These are phyloP conservation scores for Fusarium redolens DNA, from an alignment of 2,329 filamentous ascomycete genomes.

Conservation along the genomic window DNA sequence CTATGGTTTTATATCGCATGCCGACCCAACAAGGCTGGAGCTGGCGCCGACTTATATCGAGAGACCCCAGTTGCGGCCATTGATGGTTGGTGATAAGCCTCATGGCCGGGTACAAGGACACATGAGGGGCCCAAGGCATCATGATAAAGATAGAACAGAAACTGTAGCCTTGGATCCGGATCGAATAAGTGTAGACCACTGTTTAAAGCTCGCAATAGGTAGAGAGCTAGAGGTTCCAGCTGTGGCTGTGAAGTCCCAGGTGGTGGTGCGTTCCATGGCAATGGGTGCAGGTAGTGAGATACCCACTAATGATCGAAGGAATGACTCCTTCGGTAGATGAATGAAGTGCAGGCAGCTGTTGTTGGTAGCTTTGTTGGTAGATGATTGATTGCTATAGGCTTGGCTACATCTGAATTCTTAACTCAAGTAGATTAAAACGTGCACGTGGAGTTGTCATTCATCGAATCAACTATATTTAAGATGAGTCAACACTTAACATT, in stretches of 20 bases:
- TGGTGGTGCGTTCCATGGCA: slow-evolving; percentile 7
- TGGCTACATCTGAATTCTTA: neutral
- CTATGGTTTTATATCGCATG: slow-evolving; percentile 37
- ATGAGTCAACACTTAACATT: neutral
- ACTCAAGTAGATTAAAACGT: neutral
- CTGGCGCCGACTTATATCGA: slow-evolving; percentile 3
- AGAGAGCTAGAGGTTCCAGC: slow-evolving; percentile 6
- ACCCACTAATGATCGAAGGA: slow-evolving; percentile 14
- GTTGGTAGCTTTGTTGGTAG: neutral
- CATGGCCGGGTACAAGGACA: slow-evolving; percentile 24
- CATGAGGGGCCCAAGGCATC: slow-evolving; percentile 33
- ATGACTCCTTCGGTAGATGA: slow-evolving; percentile 22
- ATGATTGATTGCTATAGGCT: neutral
- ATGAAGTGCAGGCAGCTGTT: slow-evolving; percentile 4
- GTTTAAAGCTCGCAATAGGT: neutral
- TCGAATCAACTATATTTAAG: neutral
- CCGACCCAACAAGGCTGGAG: slow-evolving; percentile 2
- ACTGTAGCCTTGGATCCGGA: neutral
- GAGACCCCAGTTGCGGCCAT: slow-evolving; percentile 33
- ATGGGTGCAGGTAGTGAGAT: slow-evolving; percentile 2
- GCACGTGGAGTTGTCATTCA: neutral
- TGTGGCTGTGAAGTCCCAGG: slow-evolving; percentile 36
- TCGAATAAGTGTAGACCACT: neutral
- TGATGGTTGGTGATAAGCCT: slow-evolving; percentile 37
- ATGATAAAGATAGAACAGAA: slow-evolving; percentile 9